Conservation (phyloP, 768 basidiomycete genomes). For the Pholiota conissans region DNA sequence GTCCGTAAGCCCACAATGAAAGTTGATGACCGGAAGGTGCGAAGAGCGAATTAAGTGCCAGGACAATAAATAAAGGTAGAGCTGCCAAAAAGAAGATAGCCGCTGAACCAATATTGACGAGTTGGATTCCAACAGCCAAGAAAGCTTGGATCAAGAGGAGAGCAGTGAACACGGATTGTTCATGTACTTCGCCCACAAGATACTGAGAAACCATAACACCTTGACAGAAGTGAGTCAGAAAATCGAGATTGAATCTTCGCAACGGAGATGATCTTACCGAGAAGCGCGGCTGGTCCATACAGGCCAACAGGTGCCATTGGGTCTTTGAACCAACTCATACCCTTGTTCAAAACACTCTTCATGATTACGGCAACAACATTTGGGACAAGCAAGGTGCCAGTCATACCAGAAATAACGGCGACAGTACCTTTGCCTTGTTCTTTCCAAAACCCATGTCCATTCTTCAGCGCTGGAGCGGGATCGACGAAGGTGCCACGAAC, state of each 20-base stretch:
- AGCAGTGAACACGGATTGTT: conserved; percentile 62
- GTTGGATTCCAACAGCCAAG: conserved; percentile 60
- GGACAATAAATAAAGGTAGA: conserved; percentile 52
- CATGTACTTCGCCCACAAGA: conserved; percentile 49
- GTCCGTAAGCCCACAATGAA: conserved; percentile 61
- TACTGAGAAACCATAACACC: conserved; percentile 67
- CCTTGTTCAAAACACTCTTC: conserved; percentile 56
- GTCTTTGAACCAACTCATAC: conserved; percentile 84
- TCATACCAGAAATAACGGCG: conserved; percentile 50
- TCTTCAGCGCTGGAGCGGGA: conserved; percentile 31
- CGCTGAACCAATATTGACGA: conserved; percentile 71
- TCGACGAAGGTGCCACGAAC: conserved; percentile 36
- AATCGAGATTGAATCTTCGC: background rate
- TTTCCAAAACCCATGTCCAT: conserved; percentile 34
- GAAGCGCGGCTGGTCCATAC: conserved; percentile 73
- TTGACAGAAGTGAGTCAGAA: conserved; percentile 22
- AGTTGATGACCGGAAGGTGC: conserved; percentile 32
- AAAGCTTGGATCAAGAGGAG: conserved; percentile 60
- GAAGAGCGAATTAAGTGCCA: conserved; percentile 51
- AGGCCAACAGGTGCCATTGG: conserved; percentile 66
- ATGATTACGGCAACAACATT: conserved; percentile 76
- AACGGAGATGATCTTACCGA: conserved; percentile 47
- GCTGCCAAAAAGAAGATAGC: conserved; percentile 70
- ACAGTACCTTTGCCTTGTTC: conserved; percentile 44
- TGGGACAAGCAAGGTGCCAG: conserved; percentile 60